Evolutionary conservation across 2,329 filamentous ascomycete species (phyloP).

Genomic region (Septoria linicola): DNA sequence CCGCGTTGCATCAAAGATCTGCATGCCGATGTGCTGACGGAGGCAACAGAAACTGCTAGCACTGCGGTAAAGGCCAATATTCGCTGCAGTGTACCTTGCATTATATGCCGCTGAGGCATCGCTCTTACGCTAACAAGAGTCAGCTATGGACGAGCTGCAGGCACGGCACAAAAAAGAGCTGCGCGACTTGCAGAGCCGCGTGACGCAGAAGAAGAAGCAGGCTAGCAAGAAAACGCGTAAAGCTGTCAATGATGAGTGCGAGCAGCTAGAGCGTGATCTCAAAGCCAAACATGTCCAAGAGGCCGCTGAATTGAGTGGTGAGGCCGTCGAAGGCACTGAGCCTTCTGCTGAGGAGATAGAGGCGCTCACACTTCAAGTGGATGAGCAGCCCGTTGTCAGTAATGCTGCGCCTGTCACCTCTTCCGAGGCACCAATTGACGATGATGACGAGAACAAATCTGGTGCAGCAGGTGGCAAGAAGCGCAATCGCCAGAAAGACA

Average conservation of each 20-base stretch:
- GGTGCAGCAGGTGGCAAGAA: slow-evolving; percentile 57
- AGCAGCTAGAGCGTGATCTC: slow-evolving; percentile 56
- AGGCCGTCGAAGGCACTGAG: slow-evolving; percentile 16
- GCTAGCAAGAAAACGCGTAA: slow-evolving; percentile 78
- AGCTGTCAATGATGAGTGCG: slow-evolving; percentile 62
- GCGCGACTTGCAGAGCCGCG: slow-evolving; percentile 76
- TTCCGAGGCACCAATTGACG: background rate
- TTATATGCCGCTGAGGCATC: slow-evolving; percentile 2
- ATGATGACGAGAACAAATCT: slow-evolving; percentile 16
- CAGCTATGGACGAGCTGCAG: slow-evolving; percentile 69
- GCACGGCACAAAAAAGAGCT: slow-evolving; percentile 83
- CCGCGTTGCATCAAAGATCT: too few relatives aligned
- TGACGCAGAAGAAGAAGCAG: slow-evolving; percentile 95
- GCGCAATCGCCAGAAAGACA: slow-evolving; percentile 86
- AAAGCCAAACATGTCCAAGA: slow-evolving; percentile 56
- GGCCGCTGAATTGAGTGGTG: slow-evolving; percentile 47
- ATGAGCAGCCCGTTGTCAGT: slow-evolving; percentile 17
- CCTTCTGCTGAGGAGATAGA: slow-evolving; percentile 24
- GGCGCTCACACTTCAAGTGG: slow-evolving; percentile 25
- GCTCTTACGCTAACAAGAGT: background rate
- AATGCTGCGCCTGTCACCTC: background rate
- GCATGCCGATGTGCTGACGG: too few relatives aligned
- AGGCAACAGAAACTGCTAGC: too few relatives aligned
- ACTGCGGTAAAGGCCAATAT: background rate
- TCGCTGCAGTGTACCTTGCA: background rate